Evolutionary conservation across 1,139 yeast species (phyloP).

Genomic region (Debaryomycetaceae sp.): DNA sequence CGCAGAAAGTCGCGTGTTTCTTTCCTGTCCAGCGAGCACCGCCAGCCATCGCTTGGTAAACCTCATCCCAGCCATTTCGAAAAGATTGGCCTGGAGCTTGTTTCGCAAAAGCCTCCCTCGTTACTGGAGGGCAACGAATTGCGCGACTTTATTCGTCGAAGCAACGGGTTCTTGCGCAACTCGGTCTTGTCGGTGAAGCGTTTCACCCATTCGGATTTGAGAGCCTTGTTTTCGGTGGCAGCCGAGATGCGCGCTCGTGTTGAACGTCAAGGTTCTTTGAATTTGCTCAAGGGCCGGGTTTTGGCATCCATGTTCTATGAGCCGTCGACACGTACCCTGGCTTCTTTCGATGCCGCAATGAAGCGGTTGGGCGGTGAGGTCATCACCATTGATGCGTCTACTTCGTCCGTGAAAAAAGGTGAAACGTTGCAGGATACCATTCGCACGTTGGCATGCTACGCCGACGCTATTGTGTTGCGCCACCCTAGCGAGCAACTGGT

Average conservation of each 20-base stretch:
- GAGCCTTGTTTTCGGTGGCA: constrained; percentile 87
- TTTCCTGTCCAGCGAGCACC: constrained; percentile 23
- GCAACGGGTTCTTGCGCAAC: constrained; percentile 83
- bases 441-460: constrained; percentile 87
- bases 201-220: constrained; percentile 79
- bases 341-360: constrained; percentile 99
- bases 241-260: constrained; percentile 97
- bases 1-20: constrained; percentile 37
- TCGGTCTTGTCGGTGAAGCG: constrained; percentile 83
- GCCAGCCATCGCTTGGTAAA: constrained; percentile 20
- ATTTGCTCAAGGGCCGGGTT: constrained; percentile 80
- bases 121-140: constrained; percentile 72
- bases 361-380: constrained; percentile 99
- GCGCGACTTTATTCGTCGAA: constrained; percentile 60
- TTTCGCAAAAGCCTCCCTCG: constrained; percentile 57
- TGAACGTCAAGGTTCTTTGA: constrained; percentile 92
- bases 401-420: constrained; percentile 94
- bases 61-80: constrained; percentile 37
- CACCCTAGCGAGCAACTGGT: constrained; percentile 93
- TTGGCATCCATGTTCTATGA: constrained; percentile 95
- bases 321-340: constrained; percentile 94
- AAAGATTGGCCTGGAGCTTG: constrained; percentile 58
- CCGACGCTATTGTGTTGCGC: constrained; percentile 95
- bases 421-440: constrained; percentile 96
- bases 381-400: constrained; percentile 69